Base-by-base conservation (phyloP, 345 rosid species). In the Ricinus communis region DNA sequence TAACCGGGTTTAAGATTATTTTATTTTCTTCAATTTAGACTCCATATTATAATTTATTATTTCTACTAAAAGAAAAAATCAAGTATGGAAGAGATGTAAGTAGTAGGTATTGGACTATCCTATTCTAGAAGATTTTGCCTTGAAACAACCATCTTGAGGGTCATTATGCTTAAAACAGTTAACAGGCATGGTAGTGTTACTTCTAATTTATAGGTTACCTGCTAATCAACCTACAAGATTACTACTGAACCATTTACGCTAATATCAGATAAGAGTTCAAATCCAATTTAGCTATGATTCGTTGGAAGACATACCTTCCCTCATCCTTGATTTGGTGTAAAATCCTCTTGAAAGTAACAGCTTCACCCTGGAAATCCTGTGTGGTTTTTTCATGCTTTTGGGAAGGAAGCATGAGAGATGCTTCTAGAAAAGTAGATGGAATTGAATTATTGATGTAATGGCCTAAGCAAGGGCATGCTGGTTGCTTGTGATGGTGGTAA, bases 341-440 rank as follows among this genome's bases (percentile, higher is more conserved):
- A 43, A 0, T 47, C 41, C 21, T 69, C 24, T 16, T 45, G 43
- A 19, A n/a, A 25, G n/a, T 27, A 16, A 59, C 25, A 12, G 14
- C 55, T 41, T 54, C 12, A 14, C 45, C 30, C 19, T 69, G 56
- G 36, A 19, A 70, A 9, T 46, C 52, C 41, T 25, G 0, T 47
- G 49, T 70, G 66, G 47, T 40, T 24, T 22, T 63, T 40, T 47
- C 49, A 18, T 61, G 51, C 28, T 62, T 62, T 13, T 62, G 10
- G 28, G 30, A 45, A 25, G 52, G 49, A 62, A 22, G 41, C 18
- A 18, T 28, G 31, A 57, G 63, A 22, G 28, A 43, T 69, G 27
- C 10, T 25, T 55, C 10, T 43, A 46, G 0, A 0, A 19, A 40
- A 70, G 58, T 40, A 43, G 43, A 69, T 28, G 21, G 5, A 4